These are phyloP conservation scores for Eucalyptus tenuipes DNA, from an alignment of 345 rosid genomes.

Conservation along the genomic window DNA sequence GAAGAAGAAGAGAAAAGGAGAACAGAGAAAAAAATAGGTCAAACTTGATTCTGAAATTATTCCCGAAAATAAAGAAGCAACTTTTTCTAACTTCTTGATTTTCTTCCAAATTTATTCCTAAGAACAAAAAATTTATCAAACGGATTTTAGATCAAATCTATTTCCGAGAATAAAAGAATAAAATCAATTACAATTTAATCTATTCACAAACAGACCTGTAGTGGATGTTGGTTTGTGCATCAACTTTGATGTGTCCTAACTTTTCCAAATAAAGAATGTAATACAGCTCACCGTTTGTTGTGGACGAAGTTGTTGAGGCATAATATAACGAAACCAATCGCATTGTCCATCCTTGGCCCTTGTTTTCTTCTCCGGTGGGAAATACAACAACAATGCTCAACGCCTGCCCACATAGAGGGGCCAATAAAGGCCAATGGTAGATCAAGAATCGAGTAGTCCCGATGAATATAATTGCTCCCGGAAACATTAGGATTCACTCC, in stretches of 20 bases:
- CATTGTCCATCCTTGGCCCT: not conserved
- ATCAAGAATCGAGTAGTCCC: not conserved
- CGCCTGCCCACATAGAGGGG: not conserved
- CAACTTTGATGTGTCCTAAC: not conserved
- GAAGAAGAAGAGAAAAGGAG: too few species aligned
- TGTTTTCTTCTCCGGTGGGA: not conserved
- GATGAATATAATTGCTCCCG: too few species aligned
- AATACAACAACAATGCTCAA: not conserved
- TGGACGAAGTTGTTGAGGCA: not conserved
- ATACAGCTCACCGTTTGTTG: not conserved
- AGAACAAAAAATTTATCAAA: too few species aligned
- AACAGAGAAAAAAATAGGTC: too few species aligned
- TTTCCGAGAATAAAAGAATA: too few species aligned
- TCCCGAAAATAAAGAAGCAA: too few species aligned
- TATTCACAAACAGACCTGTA: too few species aligned
- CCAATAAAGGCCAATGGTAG: not conserved
- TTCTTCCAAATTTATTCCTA: too few species aligned
- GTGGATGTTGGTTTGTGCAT: not conserved
- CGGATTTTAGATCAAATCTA: too few species aligned
- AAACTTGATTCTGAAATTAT: too few species aligned
- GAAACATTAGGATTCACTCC: not conserved
- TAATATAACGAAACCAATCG: not conserved
- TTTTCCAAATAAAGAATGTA: not conserved
- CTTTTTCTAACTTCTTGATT: too few species aligned
- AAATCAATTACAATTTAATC: too few species aligned